phyloP scores from a whole-genome alignment of 2,329 filamentous ascomycete genomes.

The Aspergillus ochraceus region DNA sequence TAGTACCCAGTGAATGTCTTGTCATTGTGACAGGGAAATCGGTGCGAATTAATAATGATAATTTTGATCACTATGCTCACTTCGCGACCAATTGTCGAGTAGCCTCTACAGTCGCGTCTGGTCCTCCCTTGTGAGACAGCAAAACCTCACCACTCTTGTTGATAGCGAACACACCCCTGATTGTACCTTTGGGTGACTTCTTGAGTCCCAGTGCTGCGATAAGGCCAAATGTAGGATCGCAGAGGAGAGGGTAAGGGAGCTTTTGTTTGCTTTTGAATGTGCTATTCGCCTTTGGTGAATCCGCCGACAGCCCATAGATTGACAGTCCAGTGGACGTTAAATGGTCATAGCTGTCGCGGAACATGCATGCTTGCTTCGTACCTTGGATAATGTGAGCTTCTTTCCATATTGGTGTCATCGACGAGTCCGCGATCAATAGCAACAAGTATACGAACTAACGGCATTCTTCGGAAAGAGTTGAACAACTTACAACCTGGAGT shows the following conservation, averaged over 20 bases:
- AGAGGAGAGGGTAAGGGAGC: constrained; percentile 83
- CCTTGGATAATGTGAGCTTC: constrained; percentile 53
- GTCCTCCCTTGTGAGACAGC: constrained; percentile 71
- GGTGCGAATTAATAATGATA: too few relatives aligned
- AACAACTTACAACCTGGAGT: constrained; percentile 84
- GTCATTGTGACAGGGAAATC: too few relatives aligned
- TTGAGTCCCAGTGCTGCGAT: constrained; percentile 87
- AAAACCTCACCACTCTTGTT: constrained; percentile 80
- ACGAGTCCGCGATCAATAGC: too few relatives aligned
- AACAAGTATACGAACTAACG: too few relatives aligned
- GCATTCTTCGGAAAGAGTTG: neutral
- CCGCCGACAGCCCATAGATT: constrained; percentile 87
- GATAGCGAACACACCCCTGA: constrained; percentile 83
- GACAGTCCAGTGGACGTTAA: constrained; percentile 76
- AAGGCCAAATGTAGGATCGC: constrained; percentile 71
- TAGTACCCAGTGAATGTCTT: too few relatives aligned
- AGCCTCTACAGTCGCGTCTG: constrained; percentile 72
- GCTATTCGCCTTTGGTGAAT: constrained; percentile 88
- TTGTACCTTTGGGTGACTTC: constrained; percentile 77
- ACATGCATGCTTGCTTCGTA: constrained; percentile 89
- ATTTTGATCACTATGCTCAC: neutral
- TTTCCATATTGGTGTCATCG: neutral
- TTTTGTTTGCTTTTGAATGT: constrained; percentile 91
- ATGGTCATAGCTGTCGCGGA: constrained; percentile 78
- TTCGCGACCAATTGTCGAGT: constrained; percentile 70